A percentile compares a stretch with the other conserved stretches of the same genome.
phyloP scores from a whole-genome alignment of 805 yeast genomes.

The Ogataea methanolica region DNA sequence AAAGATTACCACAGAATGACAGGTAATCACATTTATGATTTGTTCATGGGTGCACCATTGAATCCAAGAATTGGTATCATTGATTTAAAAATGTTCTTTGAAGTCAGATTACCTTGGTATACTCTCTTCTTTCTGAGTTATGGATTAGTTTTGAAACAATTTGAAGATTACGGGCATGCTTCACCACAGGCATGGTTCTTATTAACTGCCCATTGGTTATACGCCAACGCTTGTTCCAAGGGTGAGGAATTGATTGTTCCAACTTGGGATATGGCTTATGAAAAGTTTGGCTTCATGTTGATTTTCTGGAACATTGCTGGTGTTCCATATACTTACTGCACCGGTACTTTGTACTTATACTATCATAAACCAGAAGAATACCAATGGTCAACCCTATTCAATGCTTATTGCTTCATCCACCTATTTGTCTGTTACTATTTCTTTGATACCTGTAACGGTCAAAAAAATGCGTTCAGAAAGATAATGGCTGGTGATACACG shows the following conservation, averaged over 20 bases:
- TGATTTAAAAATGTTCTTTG: conserved; percentile 95
- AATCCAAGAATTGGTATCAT: conserved; percentile 92
- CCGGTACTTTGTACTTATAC: conserved; percentile 78
- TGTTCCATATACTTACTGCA: conserved; percentile 97
- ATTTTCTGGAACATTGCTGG: conserved; percentile 99
- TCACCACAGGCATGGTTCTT: conserved; percentile 72
- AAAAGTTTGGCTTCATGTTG: conserved; percentile 98
- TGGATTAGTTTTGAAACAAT: conserved; percentile 73
- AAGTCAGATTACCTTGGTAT: conserved; percentile 97
- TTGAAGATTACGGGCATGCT: conserved; percentile 74
- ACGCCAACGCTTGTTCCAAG: conserved; percentile 95
- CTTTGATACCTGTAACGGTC: conserved; percentile 93
- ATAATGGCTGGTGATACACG: conserved; percentile 71
- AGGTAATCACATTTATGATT: conserved; percentile 84
- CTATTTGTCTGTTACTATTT: conserved; percentile 76
- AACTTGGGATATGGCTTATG: conserved; percentile 99
- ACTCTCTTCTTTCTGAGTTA: conserved; percentile 73
- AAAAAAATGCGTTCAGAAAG: conserved; percentile 89
- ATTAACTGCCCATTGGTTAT: conserved; percentile 83
- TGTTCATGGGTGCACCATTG: conserved; percentile 96
- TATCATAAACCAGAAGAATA: conserved; percentile 84
- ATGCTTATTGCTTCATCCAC: conserved; percentile 47
- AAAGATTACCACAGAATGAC: conserved; percentile 87
- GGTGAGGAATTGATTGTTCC: conserved; percentile 98
- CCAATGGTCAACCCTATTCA: conserved; percentile 62